These are phyloP conservation scores for Sisymbrium altissimum DNA, from an alignment of 345 rosid species.

Conservation along the genomic window DNA sequence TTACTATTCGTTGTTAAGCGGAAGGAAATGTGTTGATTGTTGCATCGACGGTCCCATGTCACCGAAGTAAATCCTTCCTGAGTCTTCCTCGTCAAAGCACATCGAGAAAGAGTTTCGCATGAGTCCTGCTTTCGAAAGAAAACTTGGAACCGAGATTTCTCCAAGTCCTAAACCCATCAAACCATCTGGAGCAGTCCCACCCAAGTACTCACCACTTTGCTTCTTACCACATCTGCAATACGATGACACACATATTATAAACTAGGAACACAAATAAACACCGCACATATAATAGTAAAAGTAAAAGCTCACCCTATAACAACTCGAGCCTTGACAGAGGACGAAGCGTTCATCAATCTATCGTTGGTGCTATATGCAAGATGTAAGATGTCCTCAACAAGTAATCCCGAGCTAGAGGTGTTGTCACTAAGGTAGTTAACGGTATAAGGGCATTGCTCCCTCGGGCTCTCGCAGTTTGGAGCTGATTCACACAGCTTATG, in stretches of 20 bases:
- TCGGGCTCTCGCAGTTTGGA: conserved; percentile 52
- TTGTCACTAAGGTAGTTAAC: conserved; percentile 46
- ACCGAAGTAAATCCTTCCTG: conserved; percentile 84
- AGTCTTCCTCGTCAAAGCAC: conserved; percentile 78
- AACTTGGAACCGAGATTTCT: conserved; percentile 75
- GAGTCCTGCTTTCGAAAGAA: conserved; percentile 74
- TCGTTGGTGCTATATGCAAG: conserved; percentile 45
- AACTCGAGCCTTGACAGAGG: conserved; percentile 63
- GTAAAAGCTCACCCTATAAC: conserved; percentile 53
- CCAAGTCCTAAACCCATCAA: conserved; percentile 83
- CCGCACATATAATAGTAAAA: neutral
- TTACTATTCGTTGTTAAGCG: conserved; percentile 60
- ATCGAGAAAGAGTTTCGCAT: conserved; percentile 72
- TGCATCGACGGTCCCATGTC: conserved; percentile 68
- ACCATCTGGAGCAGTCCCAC: conserved; percentile 88
- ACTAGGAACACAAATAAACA: neutral
- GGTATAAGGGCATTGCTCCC: conserved; percentile 67
- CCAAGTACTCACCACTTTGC: conserved; percentile 76
- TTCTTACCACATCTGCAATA: conserved; percentile 80
- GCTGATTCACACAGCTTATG: conserved; percentile 58
- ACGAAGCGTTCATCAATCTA: conserved; percentile 25
- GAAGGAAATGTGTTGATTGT: conserved; percentile 67
- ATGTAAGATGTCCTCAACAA: conserved; percentile 67
- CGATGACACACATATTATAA: neutral
- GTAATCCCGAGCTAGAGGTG: conserved; percentile 80